Conservation (phyloP, 2,329 filamentous ascomycete species). For the Zalaria obscura region DNA sequence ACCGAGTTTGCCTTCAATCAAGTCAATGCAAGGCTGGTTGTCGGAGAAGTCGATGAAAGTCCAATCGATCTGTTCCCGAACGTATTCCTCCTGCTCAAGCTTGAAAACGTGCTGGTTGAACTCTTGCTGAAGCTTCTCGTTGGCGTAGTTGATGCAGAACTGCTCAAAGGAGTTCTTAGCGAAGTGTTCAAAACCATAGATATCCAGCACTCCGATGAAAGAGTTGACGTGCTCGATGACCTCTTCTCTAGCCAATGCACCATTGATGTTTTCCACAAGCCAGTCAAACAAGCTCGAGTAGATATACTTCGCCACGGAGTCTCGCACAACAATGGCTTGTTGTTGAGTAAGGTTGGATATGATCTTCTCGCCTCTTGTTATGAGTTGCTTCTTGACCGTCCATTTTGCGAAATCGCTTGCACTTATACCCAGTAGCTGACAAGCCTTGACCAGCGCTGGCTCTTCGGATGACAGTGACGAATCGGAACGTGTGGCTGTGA, state of each 20-base stretch:
- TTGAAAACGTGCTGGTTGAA: slow-evolving; percentile 99
- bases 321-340: slow-evolving; percentile 84
- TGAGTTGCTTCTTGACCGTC: slow-evolving; percentile 97
- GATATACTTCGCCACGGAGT: slow-evolving; percentile 96
- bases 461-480: slow-evolving; percentile 71
- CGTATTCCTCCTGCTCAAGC: slow-evolving; percentile 94
- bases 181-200: slow-evolving; percentile 98
- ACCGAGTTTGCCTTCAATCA: slow-evolving; percentile 94
- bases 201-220: slow-evolving; percentile 98
- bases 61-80: slow-evolving; percentile 95
- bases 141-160: slow-evolving; percentile 99
- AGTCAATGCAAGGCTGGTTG: slow-evolving; percentile 96
- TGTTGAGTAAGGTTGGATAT: slow-evolving; percentile 88
- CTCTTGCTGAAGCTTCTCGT: slow-evolving; percentile 97
- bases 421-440: slow-evolving; percentile 76
- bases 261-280: slow-evolving; percentile 95
- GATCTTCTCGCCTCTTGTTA: slow-evolving; percentile 95
- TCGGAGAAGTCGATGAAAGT: slow-evolving; percentile 99
- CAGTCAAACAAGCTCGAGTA: slow-evolving; percentile 98
- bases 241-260: slow-evolving; percentile 74
- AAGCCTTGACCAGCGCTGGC: slow-evolving; percentile 68
- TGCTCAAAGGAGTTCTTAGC: slow-evolving; percentile 99
- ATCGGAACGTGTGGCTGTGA: slow-evolving; percentile 77
- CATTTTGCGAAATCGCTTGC: slow-evolving; percentile 81
- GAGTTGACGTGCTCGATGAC: slow-evolving; percentile 69